Percentiles rank a stretch among this genome's conserved stretches.
phyloP scores from a whole-genome alignment of 1,139 yeast genomes.

The Casaregolazyma lundiana region DNA sequence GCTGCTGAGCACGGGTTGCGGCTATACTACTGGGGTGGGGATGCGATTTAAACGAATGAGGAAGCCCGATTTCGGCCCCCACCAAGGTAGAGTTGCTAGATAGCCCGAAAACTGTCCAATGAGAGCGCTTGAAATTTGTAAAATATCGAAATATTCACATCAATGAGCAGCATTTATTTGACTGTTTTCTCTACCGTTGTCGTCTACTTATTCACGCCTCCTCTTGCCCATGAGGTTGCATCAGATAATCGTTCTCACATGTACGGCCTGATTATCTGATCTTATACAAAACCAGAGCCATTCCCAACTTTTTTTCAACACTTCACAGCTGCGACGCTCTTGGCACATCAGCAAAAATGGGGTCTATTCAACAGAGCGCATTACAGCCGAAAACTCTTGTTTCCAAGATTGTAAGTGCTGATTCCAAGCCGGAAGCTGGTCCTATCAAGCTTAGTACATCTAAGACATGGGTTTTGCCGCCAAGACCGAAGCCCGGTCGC shows the following conservation, averaged over 20 bases:
- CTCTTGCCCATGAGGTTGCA: not conserved
- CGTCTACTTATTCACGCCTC: not conserved
- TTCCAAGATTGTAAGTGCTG: conserved; percentile 11
- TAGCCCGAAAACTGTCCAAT: no score
- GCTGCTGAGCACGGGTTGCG: no score
- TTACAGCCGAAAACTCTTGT: conserved; percentile 13
- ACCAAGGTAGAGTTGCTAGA: no score
- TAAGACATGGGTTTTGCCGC: conserved; percentile 89
- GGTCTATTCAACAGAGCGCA: not conserved
- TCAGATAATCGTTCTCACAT: conserved; percentile 1
- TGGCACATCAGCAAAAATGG: not conserved
- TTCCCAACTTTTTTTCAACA: not conserved
- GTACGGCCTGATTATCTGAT: not conserved
- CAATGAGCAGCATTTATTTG: not conserved
- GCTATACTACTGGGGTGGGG: no score
- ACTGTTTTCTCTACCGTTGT: not conserved
- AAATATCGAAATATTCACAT: no score
- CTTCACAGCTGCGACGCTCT: not conserved
- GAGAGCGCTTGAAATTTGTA: no score
- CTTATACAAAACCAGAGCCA: not conserved
- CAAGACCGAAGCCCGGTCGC: conserved; percentile 86
- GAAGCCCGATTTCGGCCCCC: no score
- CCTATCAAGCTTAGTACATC: conserved; percentile 45
- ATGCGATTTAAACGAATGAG: no score
- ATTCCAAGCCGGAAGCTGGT: conserved; percentile 3